Evolutionary conservation across 2,329 filamentous ascomycete genomes (phyloP).

Genomic region (Apiospora kogelbergensis): DNA sequence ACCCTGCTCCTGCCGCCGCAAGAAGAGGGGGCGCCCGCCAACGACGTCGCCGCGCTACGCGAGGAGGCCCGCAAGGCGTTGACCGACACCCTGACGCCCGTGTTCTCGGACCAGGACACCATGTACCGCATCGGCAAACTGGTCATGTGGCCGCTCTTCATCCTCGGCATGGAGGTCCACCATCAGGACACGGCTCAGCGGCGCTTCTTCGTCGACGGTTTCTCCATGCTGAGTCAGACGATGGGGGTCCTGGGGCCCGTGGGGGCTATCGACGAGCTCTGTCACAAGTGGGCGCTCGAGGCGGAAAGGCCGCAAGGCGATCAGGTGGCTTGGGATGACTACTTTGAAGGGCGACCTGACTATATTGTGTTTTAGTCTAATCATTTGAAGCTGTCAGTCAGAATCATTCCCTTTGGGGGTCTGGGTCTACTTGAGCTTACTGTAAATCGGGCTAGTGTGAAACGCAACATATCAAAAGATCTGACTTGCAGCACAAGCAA

Average conservation of each 20-base stretch:
- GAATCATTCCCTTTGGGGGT: no score
- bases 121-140: conserved; percentile 16
- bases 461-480: no score
- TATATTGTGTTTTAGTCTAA: conserved; percentile 13
- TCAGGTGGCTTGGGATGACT: conserved; percentile 13
- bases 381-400: no score
- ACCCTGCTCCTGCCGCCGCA: not conserved
- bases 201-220: conserved; percentile 9
- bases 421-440: no score
- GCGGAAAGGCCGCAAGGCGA: not conserved
- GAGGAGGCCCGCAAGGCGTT: not conserved
- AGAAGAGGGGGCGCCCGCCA: not conserved
- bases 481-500: no score
- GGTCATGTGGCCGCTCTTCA: conserved; percentile 15
- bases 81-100: not conserved
- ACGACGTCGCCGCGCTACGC: not conserved
- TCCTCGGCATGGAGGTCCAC: conserved; percentile 14
- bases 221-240: conserved; percentile 9
- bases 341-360: conserved; percentile 14
- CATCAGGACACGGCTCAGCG: not conserved
- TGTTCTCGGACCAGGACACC: conserved; percentile 11
- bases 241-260: conserved; percentile 12
- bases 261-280: conserved; percentile 10
- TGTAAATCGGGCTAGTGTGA: no score
- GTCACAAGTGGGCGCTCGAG: conserved; percentile 12